Base-by-base conservation (phyloP, 257 asterid genomes). In the Solanum okadae region DNA sequence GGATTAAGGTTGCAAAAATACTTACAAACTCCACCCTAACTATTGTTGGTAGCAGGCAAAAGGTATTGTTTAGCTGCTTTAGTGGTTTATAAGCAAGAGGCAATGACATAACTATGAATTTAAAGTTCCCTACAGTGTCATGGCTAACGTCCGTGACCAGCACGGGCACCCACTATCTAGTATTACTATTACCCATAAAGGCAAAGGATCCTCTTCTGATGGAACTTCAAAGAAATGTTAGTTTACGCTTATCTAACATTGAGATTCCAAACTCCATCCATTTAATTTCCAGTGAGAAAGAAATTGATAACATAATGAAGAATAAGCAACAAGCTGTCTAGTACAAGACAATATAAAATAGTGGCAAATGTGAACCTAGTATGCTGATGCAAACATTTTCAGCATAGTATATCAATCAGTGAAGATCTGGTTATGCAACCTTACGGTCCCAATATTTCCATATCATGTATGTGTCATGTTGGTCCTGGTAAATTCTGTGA, bases 31-130 rank as follows among this genome's bases (percentile, higher is more conserved):
- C 42, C 11, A 38, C 42, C 11, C 1, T n/a, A n/a, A n/a, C n/a
- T n/a, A n/a, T n/a, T n/a, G n/a, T n/a, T 11, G 15, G 14, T 0
- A 40, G 13, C 0, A 40, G 13, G 46, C 0, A 22, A 59, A 59
- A 22, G 70, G 68, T 63, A 56, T 56, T 20, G n/a, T 56, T 56
- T 56, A 18, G 67, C 67, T 59, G 67, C 67, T 59, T 10, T 10
- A 63, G 71, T 63, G 31, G 0, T 1, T 0, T 61, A 63, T 63
- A 63, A 9, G 31, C 71, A 63, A 63, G 31, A 63, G 70, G 70
- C 70, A 63, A 23, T 63, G 71, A 9, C 31, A 63, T 20, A 59
- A 0, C 70, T 0, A 1, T n/a, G 71, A 63, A 63, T 10, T 63
- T n/a, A n/a, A 0, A 12, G 71, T 4, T 63, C 15, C 31, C 71